Base-by-base conservation (phyloP, 176 grass and related monocot species). In the Aegilops bicornis region DNA sequence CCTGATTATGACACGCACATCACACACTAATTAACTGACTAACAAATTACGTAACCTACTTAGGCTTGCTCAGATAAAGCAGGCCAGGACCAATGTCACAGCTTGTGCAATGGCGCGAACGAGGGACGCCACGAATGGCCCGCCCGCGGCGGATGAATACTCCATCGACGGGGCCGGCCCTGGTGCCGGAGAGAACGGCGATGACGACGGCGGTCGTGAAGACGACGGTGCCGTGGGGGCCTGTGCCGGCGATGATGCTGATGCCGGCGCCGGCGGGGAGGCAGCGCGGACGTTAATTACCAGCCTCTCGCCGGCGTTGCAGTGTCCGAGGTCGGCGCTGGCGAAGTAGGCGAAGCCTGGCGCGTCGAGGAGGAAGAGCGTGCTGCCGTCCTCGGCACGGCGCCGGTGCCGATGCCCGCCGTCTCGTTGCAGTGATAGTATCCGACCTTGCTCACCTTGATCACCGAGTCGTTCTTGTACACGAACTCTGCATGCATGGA, bases 341-440 rank as follows among this genome's bases (percentile, higher is more conserved):
- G 87, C 54, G 61, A 95, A 98, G 90, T 95, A 98, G 89, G 77
- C 32, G 54, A 80, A 64, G 11, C 88, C 93, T 0, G 93, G 86
- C 16, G 50, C 60, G 30, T 90, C 87, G 39, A 98, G 91, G 60
- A 48, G 48, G 82, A 95, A 87, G 47, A 87, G 23, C 12, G 78
- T 95, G 79, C 50, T 63, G 25, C 93, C 93, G 60, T 95, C 93
- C 78, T 82, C 20, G 76, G 82, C 87, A 60, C 69, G 22, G 61
- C 22, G 29, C 6, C 82, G 4, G 13, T 17, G 39, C 3, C 32
- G 23, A 69, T 32, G 11, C 82, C 27, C 14, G 17, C 19, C 35
- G 83, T 90, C 80, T 87, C 85, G 77, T 93, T 97, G 95, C 95
- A 98, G 77, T 98, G 95, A 87, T 93, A 98, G 85, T 95, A 98